A percentile compares a stretch with the other conserved stretches of the same genome.
phyloP scores from a whole-genome alignment of 768 basidiomycete species.

The Kwoniella shandongensis region DNA sequence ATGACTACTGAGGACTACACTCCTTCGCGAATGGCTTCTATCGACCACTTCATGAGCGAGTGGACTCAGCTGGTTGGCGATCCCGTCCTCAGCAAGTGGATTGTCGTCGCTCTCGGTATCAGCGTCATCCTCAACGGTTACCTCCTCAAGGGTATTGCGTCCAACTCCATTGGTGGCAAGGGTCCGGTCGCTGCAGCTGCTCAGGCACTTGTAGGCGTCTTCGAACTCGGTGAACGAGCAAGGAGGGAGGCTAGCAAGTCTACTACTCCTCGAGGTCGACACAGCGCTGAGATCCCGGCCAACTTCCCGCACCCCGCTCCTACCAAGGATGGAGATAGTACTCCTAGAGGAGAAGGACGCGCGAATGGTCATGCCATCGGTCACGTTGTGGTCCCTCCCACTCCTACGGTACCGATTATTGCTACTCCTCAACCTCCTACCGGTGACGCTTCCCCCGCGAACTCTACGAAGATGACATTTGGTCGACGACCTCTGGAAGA shows the following conservation, averaged over 20 bases:
- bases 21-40: slow-evolving; percentile 56
- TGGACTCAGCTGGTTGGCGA: slow-evolving; percentile 93
- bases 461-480: slow-evolving; percentile 21
- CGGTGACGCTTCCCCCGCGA: slow-evolving; percentile 18
- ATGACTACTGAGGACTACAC: slow-evolving; percentile 33
- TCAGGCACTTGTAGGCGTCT: slow-evolving; percentile 53
- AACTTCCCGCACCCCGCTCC: slow-evolving; percentile 31
- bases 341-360: slow-evolving; percentile 34
- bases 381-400: slow-evolving; percentile 34
- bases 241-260: slow-evolving; percentile 32
- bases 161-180: slow-evolving; percentile 53
- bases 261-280: slow-evolving; percentile 23
- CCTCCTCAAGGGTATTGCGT: slow-evolving; percentile 68
- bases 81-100: slow-evolving; percentile 91
- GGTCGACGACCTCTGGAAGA: slow-evolving; percentile 66
- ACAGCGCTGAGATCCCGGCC: slow-evolving; percentile 14
- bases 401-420: slow-evolving; percentile 42
- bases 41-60: slow-evolving; percentile 82
- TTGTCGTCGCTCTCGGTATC: slow-evolving; percentile 79
- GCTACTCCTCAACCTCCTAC: slow-evolving; percentile 16
- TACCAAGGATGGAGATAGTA: slow-evolving; percentile 39
- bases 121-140: slow-evolving; percentile 90
- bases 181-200: slow-evolving; percentile 56
- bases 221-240: slow-evolving; percentile 32
- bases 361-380: slow-evolving; percentile 24